Conservation (phyloP, 75 land plant genomes). For the Pseudotsuga menziesii region DNA sequence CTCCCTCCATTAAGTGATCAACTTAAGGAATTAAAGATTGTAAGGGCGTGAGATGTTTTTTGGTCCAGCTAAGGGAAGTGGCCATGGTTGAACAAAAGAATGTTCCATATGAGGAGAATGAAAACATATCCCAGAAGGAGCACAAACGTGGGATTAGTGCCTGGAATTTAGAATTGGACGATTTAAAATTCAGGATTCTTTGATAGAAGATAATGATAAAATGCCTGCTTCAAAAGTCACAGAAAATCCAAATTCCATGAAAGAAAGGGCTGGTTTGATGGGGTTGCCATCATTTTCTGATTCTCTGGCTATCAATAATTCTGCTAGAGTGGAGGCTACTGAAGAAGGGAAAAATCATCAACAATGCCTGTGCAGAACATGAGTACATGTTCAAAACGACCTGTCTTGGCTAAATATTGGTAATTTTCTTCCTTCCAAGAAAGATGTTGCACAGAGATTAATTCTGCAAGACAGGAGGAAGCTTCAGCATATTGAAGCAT, state of each 20-base stretch:
- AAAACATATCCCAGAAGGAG: constrained; percentile 53
- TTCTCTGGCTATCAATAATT: constrained; percentile 14
- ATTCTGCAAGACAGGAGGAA: too few relatives aligned
- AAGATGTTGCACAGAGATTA: too few relatives aligned
- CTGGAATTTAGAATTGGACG: constrained; percentile 94
- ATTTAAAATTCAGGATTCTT: constrained; percentile 42
- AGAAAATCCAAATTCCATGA: constrained; percentile 8
- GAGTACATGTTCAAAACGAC: too few relatives aligned
- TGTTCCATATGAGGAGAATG: constrained; percentile 28
- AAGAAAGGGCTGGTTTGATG: constrained; percentile 9
- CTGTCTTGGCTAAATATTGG: too few relatives aligned
- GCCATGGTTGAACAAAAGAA: constrained; percentile 25
- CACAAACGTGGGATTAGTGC: constrained; percentile 91
- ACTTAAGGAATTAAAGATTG: background rate
- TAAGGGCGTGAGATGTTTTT: background rate
- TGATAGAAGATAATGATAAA: constrained; percentile 61
- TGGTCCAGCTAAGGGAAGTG: constrained; percentile 33
- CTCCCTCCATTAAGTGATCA: background rate
- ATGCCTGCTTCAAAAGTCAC: constrained; percentile 25
- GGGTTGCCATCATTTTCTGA: background rate
- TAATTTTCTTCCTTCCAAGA: too few relatives aligned
- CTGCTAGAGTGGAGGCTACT: constrained; percentile 7
- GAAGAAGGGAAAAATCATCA: too few relatives aligned
- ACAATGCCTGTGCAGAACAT: too few relatives aligned
- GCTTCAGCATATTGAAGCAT: too few relatives aligned